Evolutionary conservation across 2,329 filamentous ascomycete species (phyloP).

Genomic region (Blumeria hordei): DNA sequence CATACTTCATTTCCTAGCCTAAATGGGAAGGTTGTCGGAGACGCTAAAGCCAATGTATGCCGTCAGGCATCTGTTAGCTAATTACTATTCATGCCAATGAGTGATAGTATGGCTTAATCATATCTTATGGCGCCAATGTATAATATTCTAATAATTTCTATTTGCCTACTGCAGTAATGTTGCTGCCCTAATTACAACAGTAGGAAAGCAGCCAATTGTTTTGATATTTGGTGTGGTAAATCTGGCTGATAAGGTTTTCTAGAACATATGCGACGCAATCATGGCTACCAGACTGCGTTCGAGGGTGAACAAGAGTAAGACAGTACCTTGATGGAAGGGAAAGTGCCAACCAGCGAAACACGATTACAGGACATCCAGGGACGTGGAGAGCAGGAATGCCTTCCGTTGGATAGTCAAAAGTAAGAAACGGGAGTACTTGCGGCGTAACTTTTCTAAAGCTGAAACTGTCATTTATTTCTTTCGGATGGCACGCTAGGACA

Average conservation of each 20-base stretch:
- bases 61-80: no score
- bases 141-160: no score
- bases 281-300: neutral
- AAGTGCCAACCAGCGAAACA: neutral
- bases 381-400: neutral
- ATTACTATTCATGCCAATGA: no score
- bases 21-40: no score
- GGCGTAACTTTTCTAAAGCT: neutral
- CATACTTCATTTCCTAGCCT: no score
- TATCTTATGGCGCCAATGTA: no score
- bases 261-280: neutral
- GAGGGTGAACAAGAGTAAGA: neutral
- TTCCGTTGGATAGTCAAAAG: neutral
- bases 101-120: no score
- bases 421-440: neutral
- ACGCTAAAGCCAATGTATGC: no score
- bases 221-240: neutral
- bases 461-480: neutral
- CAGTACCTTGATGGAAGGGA: neutral
- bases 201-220: neutral
- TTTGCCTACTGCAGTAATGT: no score
- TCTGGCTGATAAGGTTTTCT: neutral
- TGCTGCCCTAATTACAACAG: no score
- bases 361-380: neutral
- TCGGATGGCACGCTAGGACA: neutral